Evolutionary conservation across 179 eudicot genomes (phyloP).

Genomic region (Amaranthus tricolor): DNA sequence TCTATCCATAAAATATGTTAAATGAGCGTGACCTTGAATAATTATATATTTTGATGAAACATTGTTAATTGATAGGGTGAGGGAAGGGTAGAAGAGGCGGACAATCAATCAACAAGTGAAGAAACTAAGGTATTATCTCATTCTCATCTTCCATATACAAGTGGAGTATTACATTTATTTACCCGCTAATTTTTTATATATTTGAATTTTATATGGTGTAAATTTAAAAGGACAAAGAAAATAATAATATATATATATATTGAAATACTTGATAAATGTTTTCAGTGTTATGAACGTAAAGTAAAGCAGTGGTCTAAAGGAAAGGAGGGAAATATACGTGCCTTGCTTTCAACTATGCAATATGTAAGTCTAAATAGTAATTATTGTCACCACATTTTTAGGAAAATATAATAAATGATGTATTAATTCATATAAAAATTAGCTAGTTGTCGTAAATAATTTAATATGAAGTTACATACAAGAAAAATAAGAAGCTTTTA

Average conservation of each 20-base stretch:
- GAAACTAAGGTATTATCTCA: constrained; percentile 45
- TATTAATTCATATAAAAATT: too few relatives aligned
- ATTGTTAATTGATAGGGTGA: constrained; percentile 36
- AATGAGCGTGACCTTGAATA: too few relatives aligned
- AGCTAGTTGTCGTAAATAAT: too few relatives aligned
- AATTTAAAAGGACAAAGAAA: too few relatives aligned
- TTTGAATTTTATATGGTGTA: too few relatives aligned
- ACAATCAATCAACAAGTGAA: constrained; percentile 29
- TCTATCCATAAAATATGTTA: too few relatives aligned
- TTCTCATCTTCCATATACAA: background rate
- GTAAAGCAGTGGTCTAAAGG: constrained; percentile 77
- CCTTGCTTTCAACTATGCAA: constrained; percentile 87
- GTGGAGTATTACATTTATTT: background rate
- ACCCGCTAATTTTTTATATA: background rate
- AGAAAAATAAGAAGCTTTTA: too few relatives aligned
- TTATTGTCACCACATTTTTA: background rate
- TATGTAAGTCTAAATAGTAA: constrained; percentile 40
- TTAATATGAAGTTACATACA: too few relatives aligned
- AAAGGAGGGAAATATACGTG: constrained; percentile 89
- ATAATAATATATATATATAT: too few relatives aligned
- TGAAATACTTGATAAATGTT: background rate
- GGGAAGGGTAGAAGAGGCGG: constrained; percentile 35
- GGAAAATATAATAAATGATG: too few relatives aligned
- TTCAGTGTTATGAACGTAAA: constrained; percentile 63
- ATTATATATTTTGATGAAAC: too few relatives aligned